These are phyloP conservation scores for Euryodendron excelsum DNA, from an alignment of 148 eudicot species.

Conservation along the genomic window DNA sequence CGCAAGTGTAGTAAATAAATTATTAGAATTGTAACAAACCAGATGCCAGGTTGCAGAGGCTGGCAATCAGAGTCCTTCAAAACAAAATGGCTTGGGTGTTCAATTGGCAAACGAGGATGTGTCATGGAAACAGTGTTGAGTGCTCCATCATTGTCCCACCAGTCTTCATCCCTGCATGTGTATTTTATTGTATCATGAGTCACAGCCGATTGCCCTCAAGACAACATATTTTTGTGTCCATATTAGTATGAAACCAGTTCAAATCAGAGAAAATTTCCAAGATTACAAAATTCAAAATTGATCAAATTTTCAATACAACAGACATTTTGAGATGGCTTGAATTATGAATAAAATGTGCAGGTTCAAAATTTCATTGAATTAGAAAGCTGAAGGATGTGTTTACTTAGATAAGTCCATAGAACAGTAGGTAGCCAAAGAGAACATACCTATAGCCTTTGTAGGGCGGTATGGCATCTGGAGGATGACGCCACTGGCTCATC, in stretches of 20 bases:
- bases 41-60: conserved; percentile 84
- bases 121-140: conserved; percentile 88
- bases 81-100: conserved; percentile 66
- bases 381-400: background rate
- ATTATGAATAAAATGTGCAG: background rate
- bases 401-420: background rate
- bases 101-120: conserved; percentile 80
- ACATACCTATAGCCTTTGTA: conserved; percentile 85
- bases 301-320: background rate
- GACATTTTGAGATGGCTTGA: background rate
- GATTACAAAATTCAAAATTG: background rate
- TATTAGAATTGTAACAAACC: conserved; percentile 38
- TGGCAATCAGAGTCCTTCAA: conserved; percentile 71
- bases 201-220: background rate
- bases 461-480: conserved; percentile 73
- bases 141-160: conserved; percentile 99
- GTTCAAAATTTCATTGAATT: background rate
- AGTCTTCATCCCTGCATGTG: conserved; percentile 81
- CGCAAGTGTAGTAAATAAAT: background rate
- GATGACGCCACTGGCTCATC: conserved; percentile 87
- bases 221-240: background rate
- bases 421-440: background rate
- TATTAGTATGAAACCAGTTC: background rate
- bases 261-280: background rate
- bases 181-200: background rate